These are phyloP conservation scores for Pseudocercospora fijiensis DNA, from an alignment of 2,329 filamentous ascomycete genomes.

Conservation along the genomic window DNA sequence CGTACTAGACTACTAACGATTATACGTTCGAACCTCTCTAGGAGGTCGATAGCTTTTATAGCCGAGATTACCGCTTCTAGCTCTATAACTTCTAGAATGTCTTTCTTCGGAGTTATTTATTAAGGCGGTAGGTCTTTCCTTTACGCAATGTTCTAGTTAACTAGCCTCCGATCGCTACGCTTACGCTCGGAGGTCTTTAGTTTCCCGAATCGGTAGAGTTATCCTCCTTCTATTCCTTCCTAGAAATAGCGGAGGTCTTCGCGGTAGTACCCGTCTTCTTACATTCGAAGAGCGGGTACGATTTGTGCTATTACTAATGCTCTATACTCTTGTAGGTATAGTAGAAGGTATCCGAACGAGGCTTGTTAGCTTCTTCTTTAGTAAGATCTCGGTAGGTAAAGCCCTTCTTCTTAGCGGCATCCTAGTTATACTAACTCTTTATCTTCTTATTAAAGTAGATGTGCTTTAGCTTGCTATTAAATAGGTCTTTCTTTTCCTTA, in stretches of 20 bases:
- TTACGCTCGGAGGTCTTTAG: background rate
- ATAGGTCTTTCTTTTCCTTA: background rate
- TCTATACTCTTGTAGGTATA: background rate
- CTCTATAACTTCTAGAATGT: background rate
- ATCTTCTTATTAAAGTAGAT: background rate
- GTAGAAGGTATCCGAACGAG: background rate
- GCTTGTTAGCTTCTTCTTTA: background rate
- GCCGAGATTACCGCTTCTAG: background rate
- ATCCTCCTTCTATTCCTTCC: background rate
- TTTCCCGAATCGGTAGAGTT: background rate
- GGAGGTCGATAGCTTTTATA: background rate
- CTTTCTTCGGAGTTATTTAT: background rate
- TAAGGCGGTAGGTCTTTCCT: background rate
- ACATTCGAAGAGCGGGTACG: background rate
- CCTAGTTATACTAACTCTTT: background rate
- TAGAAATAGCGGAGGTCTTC: background rate
- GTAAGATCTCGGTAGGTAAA: background rate
- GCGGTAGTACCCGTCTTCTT: background rate
- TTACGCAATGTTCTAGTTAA: background rate
- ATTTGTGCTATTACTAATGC: background rate
- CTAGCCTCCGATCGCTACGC: background rate
- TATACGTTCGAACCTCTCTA: background rate
- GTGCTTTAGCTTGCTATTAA: background rate
- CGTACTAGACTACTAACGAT: background rate
- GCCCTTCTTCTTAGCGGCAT: background rate